Conservation (phyloP, 2,329 filamentous ascomycete species). For the Arthrobotrys sphaeroides region DNA sequence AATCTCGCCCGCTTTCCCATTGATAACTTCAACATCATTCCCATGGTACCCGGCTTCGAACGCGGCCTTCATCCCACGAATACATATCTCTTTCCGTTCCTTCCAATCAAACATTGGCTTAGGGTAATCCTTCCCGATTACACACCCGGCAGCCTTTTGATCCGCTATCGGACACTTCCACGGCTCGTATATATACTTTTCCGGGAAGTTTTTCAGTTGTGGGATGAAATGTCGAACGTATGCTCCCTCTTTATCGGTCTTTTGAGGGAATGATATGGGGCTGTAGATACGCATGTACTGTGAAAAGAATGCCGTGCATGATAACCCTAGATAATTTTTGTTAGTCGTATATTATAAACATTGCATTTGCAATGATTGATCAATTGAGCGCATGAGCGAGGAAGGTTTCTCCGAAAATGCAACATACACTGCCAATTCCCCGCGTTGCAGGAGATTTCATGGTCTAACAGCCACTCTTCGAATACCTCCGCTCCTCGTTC, state of each 20-base stretch:
- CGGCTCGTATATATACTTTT: constrained; percentile 81
- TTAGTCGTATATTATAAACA: background rate
- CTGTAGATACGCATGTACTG: constrained; percentile 77
- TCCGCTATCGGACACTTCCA: constrained; percentile 76
- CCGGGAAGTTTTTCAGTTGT: constrained; percentile 70
- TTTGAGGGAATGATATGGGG: constrained; percentile 76
- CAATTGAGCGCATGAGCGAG: no score
- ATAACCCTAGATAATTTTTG: constrained; percentile 65
- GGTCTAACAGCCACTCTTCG: constrained; percentile 78
- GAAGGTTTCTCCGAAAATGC: constrained; percentile 39
- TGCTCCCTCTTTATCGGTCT: constrained; percentile 75
- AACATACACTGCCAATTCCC: constrained; percentile 76
- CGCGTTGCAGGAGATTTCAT: constrained; percentile 76
- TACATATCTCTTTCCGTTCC: constrained; percentile 70
- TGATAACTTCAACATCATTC: constrained; percentile 69
- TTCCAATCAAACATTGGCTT: constrained; percentile 81
- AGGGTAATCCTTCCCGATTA: constrained; percentile 73
- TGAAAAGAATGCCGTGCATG: constrained; percentile 77
- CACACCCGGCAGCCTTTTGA: constrained; percentile 74
- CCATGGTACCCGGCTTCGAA: constrained; percentile 74
- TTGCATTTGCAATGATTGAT: no score
- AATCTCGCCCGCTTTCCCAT: constrained; percentile 64
- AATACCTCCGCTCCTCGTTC: constrained; percentile 81
- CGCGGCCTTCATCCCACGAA: constrained; percentile 75
- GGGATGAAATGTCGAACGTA: constrained; percentile 75